Evolutionary conservation across 768 basidiomycete species (phyloP).

Genomic region (Leucosporidium creatinivorum): DNA sequence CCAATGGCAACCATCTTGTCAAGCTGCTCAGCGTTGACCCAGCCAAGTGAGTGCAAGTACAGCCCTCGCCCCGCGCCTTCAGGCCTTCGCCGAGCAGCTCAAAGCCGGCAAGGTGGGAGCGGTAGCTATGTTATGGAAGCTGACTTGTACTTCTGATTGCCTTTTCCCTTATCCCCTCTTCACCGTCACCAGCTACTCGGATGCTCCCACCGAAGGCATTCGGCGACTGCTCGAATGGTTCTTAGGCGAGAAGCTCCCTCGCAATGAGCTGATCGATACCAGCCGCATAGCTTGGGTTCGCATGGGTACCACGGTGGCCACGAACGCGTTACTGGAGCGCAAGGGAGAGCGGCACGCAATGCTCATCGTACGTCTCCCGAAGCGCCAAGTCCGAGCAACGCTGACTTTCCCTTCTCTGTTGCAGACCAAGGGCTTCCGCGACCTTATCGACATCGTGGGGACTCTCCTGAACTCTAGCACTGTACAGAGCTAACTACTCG

Average conservation of each 20-base stretch:
- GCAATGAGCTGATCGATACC: slow-evolving; percentile 39
- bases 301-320: slow-evolving; percentile 71
- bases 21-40: slow-evolving; percentile 20
- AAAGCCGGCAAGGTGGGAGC: too few species aligned
- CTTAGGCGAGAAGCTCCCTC: slow-evolving; percentile 59
- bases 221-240: slow-evolving; percentile 74
- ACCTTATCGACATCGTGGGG: slow-evolving; percentile 64
- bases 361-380: slow-evolving; percentile 48
- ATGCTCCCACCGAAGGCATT: slow-evolving; percentile 43
- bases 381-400: too few species aligned
- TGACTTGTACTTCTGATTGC: too few species aligned
- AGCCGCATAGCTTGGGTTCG: slow-evolving; percentile 14
- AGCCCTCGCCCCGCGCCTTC: too few species aligned
- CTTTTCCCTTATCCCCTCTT: too few species aligned
- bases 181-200: background rate
- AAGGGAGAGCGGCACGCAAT: slow-evolving; percentile 87
- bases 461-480: too few species aligned
- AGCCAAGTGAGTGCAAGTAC: slow-evolving; percentile 4
- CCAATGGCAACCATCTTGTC: slow-evolving; percentile 16
- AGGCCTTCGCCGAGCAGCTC: too few species aligned
- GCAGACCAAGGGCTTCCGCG: slow-evolving; percentile 72
- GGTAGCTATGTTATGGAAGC: too few species aligned
- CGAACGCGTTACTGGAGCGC: slow-evolving; percentile 90
- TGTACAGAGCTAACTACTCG: too few species aligned
- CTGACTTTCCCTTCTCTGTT: too few species aligned